Base-by-base conservation (phyloP, 2,329 filamentous ascomycete genomes). In the Aspergillus costaricaensis region DNA sequence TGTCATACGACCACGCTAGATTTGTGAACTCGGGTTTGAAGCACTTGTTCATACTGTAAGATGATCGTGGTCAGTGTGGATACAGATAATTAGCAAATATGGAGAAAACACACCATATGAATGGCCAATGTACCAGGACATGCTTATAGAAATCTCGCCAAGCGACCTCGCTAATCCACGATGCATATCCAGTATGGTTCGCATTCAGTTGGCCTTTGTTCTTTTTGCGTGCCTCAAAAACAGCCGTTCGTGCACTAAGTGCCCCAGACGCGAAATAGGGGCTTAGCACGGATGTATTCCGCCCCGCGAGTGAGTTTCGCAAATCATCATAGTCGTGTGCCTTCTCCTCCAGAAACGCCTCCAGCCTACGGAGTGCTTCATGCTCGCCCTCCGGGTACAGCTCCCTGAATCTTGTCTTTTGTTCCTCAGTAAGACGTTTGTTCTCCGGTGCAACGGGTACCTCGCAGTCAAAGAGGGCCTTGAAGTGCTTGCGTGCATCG, bases 61-160 rank as follows among this genome's bases (percentile, higher is more conserved):
- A 36, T 36, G 5, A 14, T 14, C 43, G 1, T 47, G 1, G 4
- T 10, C 39, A 9, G 27, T 64, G 54, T 21, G 15, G n/a, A 32
- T 8, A 36, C 32, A 14, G 4, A 15, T 14, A 36, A 4, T 14
- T 5, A 2, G 32, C 12, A 5, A 15, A 14, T 14, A 36, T 2
- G 3, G 21, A 14, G 19, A 25, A 14, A 5, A 56, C 69, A 58
- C 63, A 77, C 77, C 79, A 80, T 47, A 80, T 76, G 55, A 92
- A 93, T 0, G 93, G 93, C 91, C 91, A 96, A 62, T 93, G 80
- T 0, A 88, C 90, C 5, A 96, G 78, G 3, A 96, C 90, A 72
- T 95, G 91, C 69, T 88, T 91, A 78, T 96, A 96, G 70, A 96
- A 96, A 69, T 96, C 91, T 14, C 91, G 82, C 91, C 91, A 95